phyloP scores from a whole-genome alignment of 2,329 filamentous ascomycete species.

The Uncinocarpus reesii region DNA sequence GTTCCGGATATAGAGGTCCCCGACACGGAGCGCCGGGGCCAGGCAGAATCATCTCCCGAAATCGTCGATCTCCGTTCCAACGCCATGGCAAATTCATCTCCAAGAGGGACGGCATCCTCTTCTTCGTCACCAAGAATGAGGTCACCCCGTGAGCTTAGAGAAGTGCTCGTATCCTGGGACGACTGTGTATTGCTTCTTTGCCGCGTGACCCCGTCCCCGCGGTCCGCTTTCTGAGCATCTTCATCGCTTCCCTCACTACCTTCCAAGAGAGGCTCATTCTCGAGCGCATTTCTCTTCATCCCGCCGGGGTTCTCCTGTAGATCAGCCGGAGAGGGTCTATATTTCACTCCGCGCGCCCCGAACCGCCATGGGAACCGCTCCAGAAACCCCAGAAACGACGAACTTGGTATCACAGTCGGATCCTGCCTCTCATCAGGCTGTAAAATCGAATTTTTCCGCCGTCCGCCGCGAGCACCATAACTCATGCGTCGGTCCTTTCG shows the following conservation, averaged over 20 bases:
- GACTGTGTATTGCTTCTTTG: conserved; percentile 68
- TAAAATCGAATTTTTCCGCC: conserved; percentile 47
- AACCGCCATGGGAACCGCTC: conserved; percentile 75
- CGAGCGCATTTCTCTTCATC: conserved; percentile 34
- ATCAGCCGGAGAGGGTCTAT: conserved; percentile 84
- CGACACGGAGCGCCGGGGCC: conserved; percentile 30
- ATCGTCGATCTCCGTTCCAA: conserved; percentile 60
- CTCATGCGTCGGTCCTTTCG: conserved; percentile 73
- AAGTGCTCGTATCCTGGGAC: conserved; percentile 74
- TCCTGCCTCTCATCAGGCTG: conserved; percentile 49
- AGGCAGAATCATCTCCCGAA: conserved; percentile 54
- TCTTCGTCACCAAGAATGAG: conserved; percentile 87
- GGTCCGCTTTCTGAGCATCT: conserved; percentile 17
- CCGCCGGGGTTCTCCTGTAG: conserved; percentile 72
- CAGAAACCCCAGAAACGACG: conserved; percentile 74
- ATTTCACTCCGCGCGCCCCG: conserved; percentile 65
- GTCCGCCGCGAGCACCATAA: conserved; percentile 59
- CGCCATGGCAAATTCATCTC: conserved; percentile 82
- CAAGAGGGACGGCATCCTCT: conserved; percentile 83
- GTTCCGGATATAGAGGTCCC: conserved; percentile 42
- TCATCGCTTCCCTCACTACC: conserved; percentile 43
- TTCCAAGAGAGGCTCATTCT: conserved; percentile 62
- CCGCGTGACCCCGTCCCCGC: conserved; percentile 26
- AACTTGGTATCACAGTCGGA: conserved; percentile 81
- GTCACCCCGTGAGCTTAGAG: conserved; percentile 76